phyloP scores from a whole-genome alignment of 305 asterid genomes.

The Fraxinus nigra region DNA sequence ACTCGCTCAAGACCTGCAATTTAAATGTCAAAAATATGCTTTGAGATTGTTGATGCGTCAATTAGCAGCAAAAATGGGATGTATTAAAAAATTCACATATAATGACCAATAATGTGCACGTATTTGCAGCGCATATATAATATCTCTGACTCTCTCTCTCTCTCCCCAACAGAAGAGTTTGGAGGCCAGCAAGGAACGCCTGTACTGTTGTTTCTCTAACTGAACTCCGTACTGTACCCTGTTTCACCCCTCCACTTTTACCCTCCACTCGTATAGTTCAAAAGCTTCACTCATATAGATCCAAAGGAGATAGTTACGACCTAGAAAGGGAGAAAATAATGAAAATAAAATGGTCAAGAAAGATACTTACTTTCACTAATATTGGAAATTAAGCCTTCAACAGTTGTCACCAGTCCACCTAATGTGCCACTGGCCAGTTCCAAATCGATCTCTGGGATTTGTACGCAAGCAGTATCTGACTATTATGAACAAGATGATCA shows the following conservation, averaged over 20 bases:
- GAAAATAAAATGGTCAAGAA: neutral
- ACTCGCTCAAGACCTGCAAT: constrained; percentile 76
- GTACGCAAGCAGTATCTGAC: constrained; percentile 85
- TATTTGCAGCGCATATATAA: neutral
- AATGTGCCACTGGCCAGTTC: constrained; percentile 87
- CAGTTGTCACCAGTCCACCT: constrained; percentile 90
- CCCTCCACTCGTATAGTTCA: neutral
- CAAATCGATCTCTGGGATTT: constrained; percentile 79
- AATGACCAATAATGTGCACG: neutral
- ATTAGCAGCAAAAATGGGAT: neutral
- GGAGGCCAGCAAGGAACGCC: neutral
- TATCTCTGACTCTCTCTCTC: neutral
- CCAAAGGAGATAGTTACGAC: neutral
- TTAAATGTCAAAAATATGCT: constrained; percentile 12
- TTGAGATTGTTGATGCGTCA: constrained; percentile 3
- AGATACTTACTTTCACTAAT: constrained; percentile 76
- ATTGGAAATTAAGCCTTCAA: constrained; percentile 85
- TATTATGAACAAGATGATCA: constrained; percentile 26
- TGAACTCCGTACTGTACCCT: neutral
- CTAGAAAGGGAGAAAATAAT: neutral
- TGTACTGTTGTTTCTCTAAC: neutral
- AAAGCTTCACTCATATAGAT: neutral
- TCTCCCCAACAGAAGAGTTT: neutral
- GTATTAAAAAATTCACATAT: neutral
- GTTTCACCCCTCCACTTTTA: neutral